A percentile compares a stretch with the other conserved stretches of the same genome.
These are phyloP conservation scores for Ricinus communis DNA, from an alignment of 345 rosid genomes.

Conservation along the genomic window DNA sequence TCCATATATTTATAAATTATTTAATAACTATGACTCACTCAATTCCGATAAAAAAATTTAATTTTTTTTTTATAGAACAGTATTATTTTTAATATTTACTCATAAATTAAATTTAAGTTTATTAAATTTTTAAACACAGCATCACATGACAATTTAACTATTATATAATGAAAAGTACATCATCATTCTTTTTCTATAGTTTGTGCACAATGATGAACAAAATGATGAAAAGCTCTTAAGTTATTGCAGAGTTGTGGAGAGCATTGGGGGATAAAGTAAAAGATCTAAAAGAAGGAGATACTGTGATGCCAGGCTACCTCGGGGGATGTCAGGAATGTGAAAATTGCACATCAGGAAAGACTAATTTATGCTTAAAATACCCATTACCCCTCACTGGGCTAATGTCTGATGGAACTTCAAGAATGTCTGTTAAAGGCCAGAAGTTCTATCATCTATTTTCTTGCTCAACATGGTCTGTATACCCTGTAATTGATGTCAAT, in stretches of 20 bases:
- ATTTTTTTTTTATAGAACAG: too few relatives aligned
- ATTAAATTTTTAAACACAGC: too few relatives aligned
- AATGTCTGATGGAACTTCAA: slow-evolving; percentile 53
- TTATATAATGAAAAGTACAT: too few relatives aligned
- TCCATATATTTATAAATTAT: too few relatives aligned
- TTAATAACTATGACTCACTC: too few relatives aligned
- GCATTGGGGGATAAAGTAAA: slow-evolving; percentile 58
- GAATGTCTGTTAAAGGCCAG: slow-evolving; percentile 52
- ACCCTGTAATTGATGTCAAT: slow-evolving; percentile 47
- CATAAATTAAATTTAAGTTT: too few relatives aligned
- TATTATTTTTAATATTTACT: too few relatives aligned
- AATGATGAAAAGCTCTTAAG: too few relatives aligned
- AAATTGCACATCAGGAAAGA: slow-evolving; percentile 42
- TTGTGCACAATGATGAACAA: too few relatives aligned
- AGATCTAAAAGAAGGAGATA: slow-evolving; percentile 52
- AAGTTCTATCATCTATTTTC: slow-evolving; percentile 43
- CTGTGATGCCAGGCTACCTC: slow-evolving; percentile 48
- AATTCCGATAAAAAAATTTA: too few relatives aligned
- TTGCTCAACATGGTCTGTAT: slow-evolving; percentile 69
- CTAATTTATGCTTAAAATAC: slow-evolving; percentile 51
- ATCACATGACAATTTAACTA: too few relatives aligned
- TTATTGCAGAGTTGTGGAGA: slow-evolving; percentile 59
- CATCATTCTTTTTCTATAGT: too few relatives aligned
- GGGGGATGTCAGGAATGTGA: slow-evolving; percentile 66
- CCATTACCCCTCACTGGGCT: slow-evolving; percentile 38